Conservation (phyloP, 305 asterid genomes). For the Rubia peregrina region DNA sequence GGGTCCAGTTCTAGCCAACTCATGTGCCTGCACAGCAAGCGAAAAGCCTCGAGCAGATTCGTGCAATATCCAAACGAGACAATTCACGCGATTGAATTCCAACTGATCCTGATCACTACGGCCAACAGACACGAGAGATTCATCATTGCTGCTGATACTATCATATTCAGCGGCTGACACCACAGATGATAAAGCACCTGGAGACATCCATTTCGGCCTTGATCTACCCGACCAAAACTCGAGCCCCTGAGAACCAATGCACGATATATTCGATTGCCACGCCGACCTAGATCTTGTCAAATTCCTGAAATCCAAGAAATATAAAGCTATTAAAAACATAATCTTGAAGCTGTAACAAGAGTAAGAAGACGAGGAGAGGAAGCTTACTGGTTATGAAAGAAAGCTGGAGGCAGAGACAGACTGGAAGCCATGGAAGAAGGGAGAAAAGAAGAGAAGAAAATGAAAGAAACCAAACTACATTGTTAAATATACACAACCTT, state of each 20-base stretch:
- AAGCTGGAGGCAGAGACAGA: conserved; percentile 2
- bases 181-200: conserved; percentile 35
- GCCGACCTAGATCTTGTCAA: conserved; percentile 24
- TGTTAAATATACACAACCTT: not conserved
- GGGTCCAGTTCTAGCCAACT: conserved; percentile 40
- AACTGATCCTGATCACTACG: conserved; percentile 21
- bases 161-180: conserved; percentile 30
- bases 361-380: not conserved
- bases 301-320: conserved; percentile 33
- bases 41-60: conserved; percentile 69
- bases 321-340: conserved; percentile 2
- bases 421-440: conserved; percentile 12
- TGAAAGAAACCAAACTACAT: conserved; percentile 1
- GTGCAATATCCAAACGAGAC: conserved; percentile 50
- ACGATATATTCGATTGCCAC: conserved; percentile 20
- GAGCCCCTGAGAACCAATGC: conserved; percentile 22
- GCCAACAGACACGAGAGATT: conserved; percentile 18
- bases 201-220: conserved; percentile 26
- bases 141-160: conserved; percentile 23
- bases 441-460: conserved; percentile 4
- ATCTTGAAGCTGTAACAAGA: not conserved
- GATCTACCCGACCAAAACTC: conserved; percentile 15
- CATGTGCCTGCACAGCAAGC: conserved; percentile 33
- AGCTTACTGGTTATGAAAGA: conserved; percentile 5
- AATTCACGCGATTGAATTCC: conserved; percentile 47